phyloP scores from a whole-genome alignment of 2,329 filamentous ascomycete species.

The Phialophora verrucosa region DNA sequence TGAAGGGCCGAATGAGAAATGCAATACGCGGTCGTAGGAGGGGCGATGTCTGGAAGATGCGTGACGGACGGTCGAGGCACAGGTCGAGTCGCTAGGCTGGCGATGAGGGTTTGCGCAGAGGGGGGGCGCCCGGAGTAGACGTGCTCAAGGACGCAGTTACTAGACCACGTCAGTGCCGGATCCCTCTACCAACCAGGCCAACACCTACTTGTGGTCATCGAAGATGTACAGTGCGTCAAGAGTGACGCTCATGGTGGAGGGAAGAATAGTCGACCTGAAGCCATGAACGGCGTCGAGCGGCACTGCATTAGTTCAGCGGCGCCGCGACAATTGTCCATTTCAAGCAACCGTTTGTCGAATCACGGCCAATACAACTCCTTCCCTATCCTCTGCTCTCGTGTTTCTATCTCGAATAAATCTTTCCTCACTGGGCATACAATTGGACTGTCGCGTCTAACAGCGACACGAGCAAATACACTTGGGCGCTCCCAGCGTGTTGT shows the following conservation, averaged over 20 bases:
- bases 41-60: slow-evolving; percentile 80
- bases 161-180: slow-evolving; percentile 47
- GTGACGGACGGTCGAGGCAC: slow-evolving; percentile 82
- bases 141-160: slow-evolving; percentile 84
- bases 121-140: slow-evolving; percentile 83
- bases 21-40: slow-evolving; percentile 87
- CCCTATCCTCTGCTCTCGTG: background rate
- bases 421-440: too few relatives aligned
- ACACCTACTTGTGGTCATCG: slow-evolving; percentile 84
- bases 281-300: background rate
- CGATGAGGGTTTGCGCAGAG: slow-evolving; percentile 74
- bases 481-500: too few relatives aligned
- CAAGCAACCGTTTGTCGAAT: slow-evolving; percentile 1
- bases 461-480: too few relatives aligned
- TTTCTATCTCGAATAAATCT: background rate
- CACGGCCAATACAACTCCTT: background rate
- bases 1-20: slow-evolving; percentile 85
- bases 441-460: too few relatives aligned
- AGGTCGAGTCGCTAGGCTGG: slow-evolving; percentile 84
- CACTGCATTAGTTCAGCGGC: background rate
- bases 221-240: slow-evolving; percentile 97
- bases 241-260: slow-evolving; percentile 73
- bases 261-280: background rate
- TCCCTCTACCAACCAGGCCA: background rate
- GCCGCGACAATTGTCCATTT: background rate